A percentile compares a stretch with the other conserved stretches of the same genome.
phyloP scores from a whole-genome alignment of 2,329 filamentous ascomycete species.

The Beauveria medogensis region DNA sequence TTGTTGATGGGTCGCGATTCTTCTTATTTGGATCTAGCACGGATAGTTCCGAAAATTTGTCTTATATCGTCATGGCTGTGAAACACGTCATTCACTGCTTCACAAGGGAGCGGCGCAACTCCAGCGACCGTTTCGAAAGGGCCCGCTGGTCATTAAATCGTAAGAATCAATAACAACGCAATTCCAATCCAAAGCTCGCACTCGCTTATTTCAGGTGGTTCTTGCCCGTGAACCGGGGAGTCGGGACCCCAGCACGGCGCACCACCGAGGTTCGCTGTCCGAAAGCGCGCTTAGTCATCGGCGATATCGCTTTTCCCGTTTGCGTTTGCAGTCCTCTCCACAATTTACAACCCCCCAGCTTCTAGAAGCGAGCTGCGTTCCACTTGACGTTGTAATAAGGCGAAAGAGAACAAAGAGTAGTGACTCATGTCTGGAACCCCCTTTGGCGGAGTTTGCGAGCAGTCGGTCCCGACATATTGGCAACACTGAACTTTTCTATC shows the following conservation, averaged over 20 bases:
- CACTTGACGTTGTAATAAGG: neutral
- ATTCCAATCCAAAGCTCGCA: neutral
- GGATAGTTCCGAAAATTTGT: neutral
- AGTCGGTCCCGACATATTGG: neutral
- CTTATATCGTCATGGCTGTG: neutral
- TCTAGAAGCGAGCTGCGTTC: neutral
- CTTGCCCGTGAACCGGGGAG: too few relatives aligned
- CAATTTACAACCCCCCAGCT: neutral
- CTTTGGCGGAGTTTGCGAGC: neutral
- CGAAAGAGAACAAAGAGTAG: neutral
- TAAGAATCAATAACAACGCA: neutral
- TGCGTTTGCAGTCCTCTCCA: too few relatives aligned
- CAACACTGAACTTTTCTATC: neutral
- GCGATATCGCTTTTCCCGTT: neutral
- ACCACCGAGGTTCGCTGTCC: neutral
- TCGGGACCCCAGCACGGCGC: neutral
- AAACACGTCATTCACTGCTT: neutral
- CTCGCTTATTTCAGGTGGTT: neutral
- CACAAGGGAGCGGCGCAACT: neutral
- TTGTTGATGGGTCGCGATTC: neutral
- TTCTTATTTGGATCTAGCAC: neutral
- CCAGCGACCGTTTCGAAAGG: neutral
- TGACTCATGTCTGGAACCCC: neutral
- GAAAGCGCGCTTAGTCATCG: constrained; percentile 3
- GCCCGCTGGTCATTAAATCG: too few relatives aligned